These are phyloP conservation scores for Colletotrichum coccodes DNA, from an alignment of 2,329 filamentous ascomycete species.

Conservation along the genomic window DNA sequence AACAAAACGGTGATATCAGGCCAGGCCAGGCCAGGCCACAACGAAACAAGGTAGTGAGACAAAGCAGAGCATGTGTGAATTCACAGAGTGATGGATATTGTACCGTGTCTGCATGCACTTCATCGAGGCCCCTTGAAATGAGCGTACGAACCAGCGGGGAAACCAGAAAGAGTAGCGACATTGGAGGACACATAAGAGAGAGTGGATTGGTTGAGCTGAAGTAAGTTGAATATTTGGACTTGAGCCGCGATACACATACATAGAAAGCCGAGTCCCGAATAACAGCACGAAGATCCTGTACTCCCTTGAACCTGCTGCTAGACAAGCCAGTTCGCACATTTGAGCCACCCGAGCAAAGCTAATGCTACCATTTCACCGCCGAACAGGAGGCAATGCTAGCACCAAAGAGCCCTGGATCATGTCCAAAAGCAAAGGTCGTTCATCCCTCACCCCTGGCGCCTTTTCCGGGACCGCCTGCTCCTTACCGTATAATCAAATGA, in stretches of 20 bases:
- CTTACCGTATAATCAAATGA: slow-evolving; percentile 21
- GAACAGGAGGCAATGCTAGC: background rate
- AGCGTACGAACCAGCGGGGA: too few relatives aligned
- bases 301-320: background rate
- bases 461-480: slow-evolving; percentile 12
- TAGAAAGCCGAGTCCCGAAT: background rate
- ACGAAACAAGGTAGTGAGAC: too few relatives aligned
- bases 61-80: background rate
- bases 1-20: background rate
- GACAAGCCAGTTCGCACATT: background rate
- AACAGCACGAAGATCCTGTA: background rate
- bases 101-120: background rate
- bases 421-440: slow-evolving; percentile 1
- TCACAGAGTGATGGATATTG: background rate
- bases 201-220: background rate
- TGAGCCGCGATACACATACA: slow-evolving; percentile 3
- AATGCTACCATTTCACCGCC: background rate
- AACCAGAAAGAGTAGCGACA: background rate
- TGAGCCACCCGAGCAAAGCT: background rate
- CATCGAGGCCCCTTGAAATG: background rate
- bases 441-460: slow-evolving; percentile 18
- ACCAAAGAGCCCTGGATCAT: background rate
- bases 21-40: too few relatives aligned
- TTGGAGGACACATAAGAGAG: background rate
- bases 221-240: background rate